A percentile compares a stretch with the other conserved stretches of the same genome.
Evolutionary conservation across 805 yeast genomes (phyloP).

Genomic region (Ogataea methylovora): DNA sequence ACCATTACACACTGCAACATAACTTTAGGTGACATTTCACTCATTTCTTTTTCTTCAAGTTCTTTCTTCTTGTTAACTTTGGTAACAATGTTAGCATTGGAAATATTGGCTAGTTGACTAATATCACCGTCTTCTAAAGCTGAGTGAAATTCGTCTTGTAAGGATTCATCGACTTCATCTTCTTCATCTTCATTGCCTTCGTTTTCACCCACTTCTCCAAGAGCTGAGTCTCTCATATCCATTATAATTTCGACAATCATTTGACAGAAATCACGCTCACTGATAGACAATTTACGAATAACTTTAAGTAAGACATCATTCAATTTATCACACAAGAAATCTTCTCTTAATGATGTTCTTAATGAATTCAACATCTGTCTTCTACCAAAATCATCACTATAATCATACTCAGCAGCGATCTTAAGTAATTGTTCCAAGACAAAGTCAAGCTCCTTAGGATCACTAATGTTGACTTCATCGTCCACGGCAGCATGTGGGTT

Average conservation of each 20-base stretch:
- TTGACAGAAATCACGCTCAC: constrained; percentile 76
- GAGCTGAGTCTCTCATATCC: constrained; percentile 68
- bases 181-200: constrained; percentile 4
- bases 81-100: constrained; percentile 21
- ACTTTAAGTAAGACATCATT: constrained; percentile 55
- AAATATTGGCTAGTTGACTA: constrained; percentile 17
- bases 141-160: constrained; percentile 15
- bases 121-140: constrained; percentile 23
- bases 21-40: constrained; percentile 36
- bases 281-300: constrained; percentile 61
- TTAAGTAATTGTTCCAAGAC: constrained; percentile 65
- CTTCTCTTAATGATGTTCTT: constrained; percentile 52
- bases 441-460: constrained; percentile 57
- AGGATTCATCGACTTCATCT: constrained; percentile 16
- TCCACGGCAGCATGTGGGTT: constrained; percentile 11
- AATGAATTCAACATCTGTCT: constrained; percentile 59
- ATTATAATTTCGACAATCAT: constrained; percentile 81
- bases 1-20: constrained; percentile 59
- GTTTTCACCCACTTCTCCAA: constrained; percentile 27
- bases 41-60: constrained; percentile 28
- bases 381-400: constrained; percentile 85
- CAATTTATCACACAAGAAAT: constrained; percentile 45
- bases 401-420: constrained; percentile 69
- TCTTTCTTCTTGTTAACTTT: constrained; percentile 25
- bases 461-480: constrained; percentile 30